Evolutionary conservation across 768 basidiomycete species (phyloP), one percentile per base, ranked within the genome.

Genomic region (Leccinum uliginosum): DNA sequence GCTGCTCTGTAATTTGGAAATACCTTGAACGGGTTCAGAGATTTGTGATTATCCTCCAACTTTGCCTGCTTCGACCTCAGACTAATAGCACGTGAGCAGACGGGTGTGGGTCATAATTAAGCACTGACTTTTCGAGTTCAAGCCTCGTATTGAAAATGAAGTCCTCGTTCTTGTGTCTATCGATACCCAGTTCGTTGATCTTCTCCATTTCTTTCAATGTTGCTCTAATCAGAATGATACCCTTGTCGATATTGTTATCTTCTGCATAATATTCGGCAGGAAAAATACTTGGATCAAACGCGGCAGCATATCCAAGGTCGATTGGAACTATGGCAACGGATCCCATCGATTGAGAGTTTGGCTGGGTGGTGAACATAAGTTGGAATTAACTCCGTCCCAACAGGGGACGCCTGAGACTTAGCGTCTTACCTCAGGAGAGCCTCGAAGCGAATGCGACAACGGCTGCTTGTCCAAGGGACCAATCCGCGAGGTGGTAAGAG

Each of bases 201-300:
- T 7, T 19, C 0, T 3, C 12, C 45, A 62, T 59, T 17, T 63
- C 61, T 0, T 59, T 27, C 12, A 59, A 17, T 4, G 62, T 63
- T 12, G 55, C 51, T 12, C 0, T 11, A 3, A 63, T 29, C 11
- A 63, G 19, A 17, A 55, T 0, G 6, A 3, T 14, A 3, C 61
- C 61, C 23, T 47, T 63, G 21, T 0, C 23, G 21, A 63, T 0
- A 32, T 24, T 26, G 12, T 15, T 30, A 2, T 6, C 19, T 3
- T 19, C 14, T 23, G 29, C 5, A 14, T 44, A n/a, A 19, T 53
- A 44, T 10, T 40, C 43, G 19, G 44, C 27, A 14, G 56, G 55
- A 14, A 52, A 57, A 2, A 53, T 10, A 4, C 27, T 17, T 8
- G 0, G 11, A 0, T 57, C 51, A 43, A 50, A 60, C 14, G 21